A percentile compares a stretch with the other conserved stretches of the same genome.
Conservation (phyloP, 2,329 filamentous ascomycete genomes). For the Penicillium hesseltinei region DNA sequence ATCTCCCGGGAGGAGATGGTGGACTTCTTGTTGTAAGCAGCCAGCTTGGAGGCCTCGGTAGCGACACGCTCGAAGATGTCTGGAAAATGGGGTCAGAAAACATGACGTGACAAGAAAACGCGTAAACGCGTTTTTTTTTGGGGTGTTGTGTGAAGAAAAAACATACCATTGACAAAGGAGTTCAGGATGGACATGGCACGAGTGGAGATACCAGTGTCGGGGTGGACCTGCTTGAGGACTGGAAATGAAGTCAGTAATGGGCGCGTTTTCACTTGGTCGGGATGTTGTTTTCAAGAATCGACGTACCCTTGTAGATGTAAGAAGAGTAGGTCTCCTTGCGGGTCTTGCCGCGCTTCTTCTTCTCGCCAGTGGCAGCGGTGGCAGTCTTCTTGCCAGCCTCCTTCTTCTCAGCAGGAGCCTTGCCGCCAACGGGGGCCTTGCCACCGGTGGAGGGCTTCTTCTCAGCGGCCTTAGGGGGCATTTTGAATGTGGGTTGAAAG, state of each 20-base stretch:
- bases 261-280: not conserved
- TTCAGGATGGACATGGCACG: conserved; percentile 99
- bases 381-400: conserved; percentile 98
- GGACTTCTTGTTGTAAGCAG: conserved; percentile 99
- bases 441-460: conserved; percentile 94
- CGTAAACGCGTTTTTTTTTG: not conserved
- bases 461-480: conserved; percentile 96
- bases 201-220: conserved; percentile 99
- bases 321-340: conserved; percentile 99
- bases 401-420: conserved; percentile 94
- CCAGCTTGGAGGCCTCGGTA: conserved; percentile 97
- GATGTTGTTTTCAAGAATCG: not conserved
- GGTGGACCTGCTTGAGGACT: conserved; percentile 99
- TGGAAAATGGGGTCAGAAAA: conserved; percentile 37
- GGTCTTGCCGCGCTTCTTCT: conserved; percentile 99
- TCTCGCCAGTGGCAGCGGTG: conserved; percentile 82
- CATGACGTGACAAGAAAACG: not conserved
- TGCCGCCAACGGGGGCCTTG: conserved; percentile 77
- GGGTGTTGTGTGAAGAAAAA: not conserved
- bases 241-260: conserved; percentile 21
- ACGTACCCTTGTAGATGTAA: conserved; percentile 99
- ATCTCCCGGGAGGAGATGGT: conserved; percentile 99
- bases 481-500: conserved; percentile 55
- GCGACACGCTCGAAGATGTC: conserved; percentile 99
- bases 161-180: conserved; percentile 97